Conservation (phyloP, 78 protist species). For the Andalucia godoyi region DNA sequence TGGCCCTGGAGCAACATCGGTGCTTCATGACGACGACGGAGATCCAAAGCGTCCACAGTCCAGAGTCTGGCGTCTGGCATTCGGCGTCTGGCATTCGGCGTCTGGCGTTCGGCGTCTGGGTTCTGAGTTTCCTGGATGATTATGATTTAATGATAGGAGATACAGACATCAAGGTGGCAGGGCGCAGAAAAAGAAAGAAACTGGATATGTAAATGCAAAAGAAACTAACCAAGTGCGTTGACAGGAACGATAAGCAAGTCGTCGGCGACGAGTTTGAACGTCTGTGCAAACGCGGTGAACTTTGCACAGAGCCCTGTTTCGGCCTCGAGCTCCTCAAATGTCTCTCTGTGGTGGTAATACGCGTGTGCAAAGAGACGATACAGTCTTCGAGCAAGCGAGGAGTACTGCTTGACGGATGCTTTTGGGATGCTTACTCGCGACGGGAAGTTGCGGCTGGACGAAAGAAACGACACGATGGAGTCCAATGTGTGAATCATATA, state of each 20-base stretch:
- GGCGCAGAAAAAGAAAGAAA: no score
- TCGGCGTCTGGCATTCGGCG: no score
- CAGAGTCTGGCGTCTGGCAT: no score
- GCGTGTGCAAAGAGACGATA: slow-evolving; percentile 58
- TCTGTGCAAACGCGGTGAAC: neutral
- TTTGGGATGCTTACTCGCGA: slow-evolving; percentile 8
- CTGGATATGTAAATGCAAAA: no score
- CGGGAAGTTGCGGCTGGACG: slow-evolving; percentile 36
- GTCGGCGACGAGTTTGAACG: slow-evolving; percentile 3
- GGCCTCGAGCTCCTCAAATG: slow-evolving; percentile 37
- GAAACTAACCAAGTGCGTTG: no score
- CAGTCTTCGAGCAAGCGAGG: slow-evolving; percentile 29
- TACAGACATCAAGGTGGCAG: no score
- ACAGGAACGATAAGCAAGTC: slow-evolving; percentile 8
- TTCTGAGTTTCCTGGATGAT: no score
- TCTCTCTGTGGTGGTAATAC: slow-evolving; percentile 34
- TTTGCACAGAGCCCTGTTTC: slow-evolving; percentile 1
- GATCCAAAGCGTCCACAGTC: no score
- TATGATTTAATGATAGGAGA: no score
- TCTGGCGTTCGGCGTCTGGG: no score
- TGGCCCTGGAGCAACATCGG: no score
- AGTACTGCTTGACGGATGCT: slow-evolving; percentile 16
- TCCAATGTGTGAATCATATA: slow-evolving; percentile 64
- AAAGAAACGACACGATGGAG: slow-evolving; percentile 37
- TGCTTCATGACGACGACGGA: no score